A percentile compares a stretch with the other conserved stretches of the same genome.
phyloP scores from a whole-genome alignment of 768 basidiomycete genomes.

The Leccinum incarnatum region DNA sequence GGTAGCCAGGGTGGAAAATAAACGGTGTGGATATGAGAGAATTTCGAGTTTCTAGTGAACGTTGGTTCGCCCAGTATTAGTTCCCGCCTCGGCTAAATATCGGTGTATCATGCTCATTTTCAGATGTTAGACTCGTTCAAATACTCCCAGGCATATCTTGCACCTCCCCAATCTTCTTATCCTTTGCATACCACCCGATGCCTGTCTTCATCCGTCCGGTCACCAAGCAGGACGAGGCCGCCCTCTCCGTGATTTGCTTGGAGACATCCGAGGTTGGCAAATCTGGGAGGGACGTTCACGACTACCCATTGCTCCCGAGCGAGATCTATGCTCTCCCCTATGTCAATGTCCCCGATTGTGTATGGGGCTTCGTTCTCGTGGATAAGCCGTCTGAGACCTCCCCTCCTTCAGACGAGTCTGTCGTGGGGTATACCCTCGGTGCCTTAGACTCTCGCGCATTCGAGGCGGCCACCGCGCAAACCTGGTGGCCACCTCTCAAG shows the following conservation, averaged over 20 bases:
- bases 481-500: conserved; percentile 68
- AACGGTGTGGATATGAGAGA: not conserved
- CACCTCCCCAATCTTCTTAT: not conserved
- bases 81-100: conserved; percentile 17
- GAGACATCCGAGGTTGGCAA: conserved; percentile 69
- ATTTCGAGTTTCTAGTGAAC: not conserved
- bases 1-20: conserved; percentile 27
- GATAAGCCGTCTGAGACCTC: conserved; percentile 34
- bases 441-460: conserved; percentile 65
- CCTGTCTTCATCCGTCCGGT: conserved; percentile 54
- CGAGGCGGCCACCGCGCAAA: conserved; percentile 49
- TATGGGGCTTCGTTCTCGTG: conserved; percentile 74
- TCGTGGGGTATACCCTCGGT: conserved; percentile 73
- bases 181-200: conserved; percentile 20
- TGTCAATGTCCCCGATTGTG: conserved; percentile 54
- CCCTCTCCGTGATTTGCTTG: conserved; percentile 71
- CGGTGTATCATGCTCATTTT: conserved; percentile 14
- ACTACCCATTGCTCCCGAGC: conserved; percentile 62
- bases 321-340: conserved; percentile 77
- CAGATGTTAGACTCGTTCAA: conserved; percentile 6
- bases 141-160: not conserved
- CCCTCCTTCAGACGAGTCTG: conserved; percentile 33
- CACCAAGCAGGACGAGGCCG: conserved; percentile 48
- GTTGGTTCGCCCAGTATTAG: conserved; percentile 1
- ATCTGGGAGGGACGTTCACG: conserved; percentile 62